Conservation (phyloP, 768 basidiomycete genomes). For the Boletus pseudo-olivaceus region DNA sequence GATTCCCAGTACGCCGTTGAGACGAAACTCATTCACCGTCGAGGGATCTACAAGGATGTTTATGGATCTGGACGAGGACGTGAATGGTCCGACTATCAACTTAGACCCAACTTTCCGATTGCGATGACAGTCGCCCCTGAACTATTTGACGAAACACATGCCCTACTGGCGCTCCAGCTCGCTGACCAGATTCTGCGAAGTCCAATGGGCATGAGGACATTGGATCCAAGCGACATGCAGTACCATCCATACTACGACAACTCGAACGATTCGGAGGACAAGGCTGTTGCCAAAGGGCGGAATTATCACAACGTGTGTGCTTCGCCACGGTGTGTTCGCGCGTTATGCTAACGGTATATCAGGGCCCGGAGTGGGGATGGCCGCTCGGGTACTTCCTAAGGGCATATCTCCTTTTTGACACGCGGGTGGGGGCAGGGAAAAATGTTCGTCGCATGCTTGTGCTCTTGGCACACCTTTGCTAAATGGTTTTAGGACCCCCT, state of each 20-base stretch:
- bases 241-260: slow-evolving; percentile 95
- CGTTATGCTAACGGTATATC: slow-evolving; percentile 9
- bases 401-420: slow-evolving; percentile 89
- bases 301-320: slow-evolving; percentile 85
- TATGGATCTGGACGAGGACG: slow-evolving; percentile 82
- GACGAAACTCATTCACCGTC: slow-evolving; percentile 69
- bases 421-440: slow-evolving; percentile 59
- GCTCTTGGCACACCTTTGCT: neutral
- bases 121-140: slow-evolving; percentile 98
- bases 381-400: slow-evolving; percentile 93
- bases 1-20: slow-evolving; percentile 72
- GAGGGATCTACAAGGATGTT: slow-evolving; percentile 99
- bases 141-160: slow-evolving; percentile 79
- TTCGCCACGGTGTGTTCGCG: neutral
- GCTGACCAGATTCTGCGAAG: slow-evolving; percentile 78
- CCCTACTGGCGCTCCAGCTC: slow-evolving; percentile 73
- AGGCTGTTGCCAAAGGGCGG: slow-evolving; percentile 82
- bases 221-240: slow-evolving; percentile 83
- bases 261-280: slow-evolving; percentile 84
- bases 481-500: slow-evolving; percentile 51
- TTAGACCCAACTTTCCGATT: slow-evolving; percentile 90
- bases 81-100: slow-evolving; percentile 97
- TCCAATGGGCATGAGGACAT: slow-evolving; percentile 94
- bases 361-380: slow-evolving; percentile 97
- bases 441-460: slow-evolving; percentile 44